Percentiles rank a stretch among this genome's conserved stretches.
Evolutionary conservation across 768 basidiomycete species (phyloP).

Genomic region (Dendrothele bispora): DNA sequence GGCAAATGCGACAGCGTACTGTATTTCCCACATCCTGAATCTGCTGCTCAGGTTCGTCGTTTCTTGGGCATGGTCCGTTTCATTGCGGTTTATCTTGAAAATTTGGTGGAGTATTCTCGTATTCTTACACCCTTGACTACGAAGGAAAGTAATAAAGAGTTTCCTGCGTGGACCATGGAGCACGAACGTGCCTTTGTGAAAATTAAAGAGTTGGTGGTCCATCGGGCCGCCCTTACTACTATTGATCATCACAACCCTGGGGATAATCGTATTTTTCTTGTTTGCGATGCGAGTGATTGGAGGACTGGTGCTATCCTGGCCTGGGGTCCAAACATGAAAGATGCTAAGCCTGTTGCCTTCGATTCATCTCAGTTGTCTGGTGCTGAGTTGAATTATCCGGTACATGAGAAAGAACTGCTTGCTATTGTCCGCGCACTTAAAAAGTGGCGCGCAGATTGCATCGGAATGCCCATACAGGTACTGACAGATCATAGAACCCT

Average conservation of each 20-base stretch:
- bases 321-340: conserved; percentile 22
- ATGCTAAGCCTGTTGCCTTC: conserved; percentile 24
- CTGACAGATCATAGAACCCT: conserved; percentile 32
- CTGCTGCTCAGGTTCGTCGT: conserved; percentile 13
- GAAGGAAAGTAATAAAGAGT: conserved; percentile 11
- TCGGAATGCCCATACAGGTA: conserved; percentile 15
- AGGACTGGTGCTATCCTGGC: conserved; percentile 21
- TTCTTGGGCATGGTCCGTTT: conserved; percentile 26
- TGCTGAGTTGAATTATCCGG: conserved; percentile 16
- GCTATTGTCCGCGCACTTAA: conserved; percentile 24
- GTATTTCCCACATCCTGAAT: conserved; percentile 18
- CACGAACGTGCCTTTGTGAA: conserved; percentile 20
- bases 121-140: conserved; percentile 15
- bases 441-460: conserved; percentile 14
- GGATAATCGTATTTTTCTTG: conserved; percentile 27
- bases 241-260: conserved; percentile 27
- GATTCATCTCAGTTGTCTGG: conserved; percentile 20
- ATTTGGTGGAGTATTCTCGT: conserved; percentile 17
- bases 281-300: conserved; percentile 25
- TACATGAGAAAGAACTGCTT: conserved; percentile 21
- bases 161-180: conserved; percentile 11
- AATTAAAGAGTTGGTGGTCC: conserved; percentile 23
- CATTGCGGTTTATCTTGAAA: conserved; percentile 20
- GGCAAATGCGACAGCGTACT: conserved; percentile 19
- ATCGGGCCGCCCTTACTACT: conserved; percentile 20